phyloP scores from a whole-genome alignment of 306 rosid genomes.

The Aeschynomene evenia region DNA sequence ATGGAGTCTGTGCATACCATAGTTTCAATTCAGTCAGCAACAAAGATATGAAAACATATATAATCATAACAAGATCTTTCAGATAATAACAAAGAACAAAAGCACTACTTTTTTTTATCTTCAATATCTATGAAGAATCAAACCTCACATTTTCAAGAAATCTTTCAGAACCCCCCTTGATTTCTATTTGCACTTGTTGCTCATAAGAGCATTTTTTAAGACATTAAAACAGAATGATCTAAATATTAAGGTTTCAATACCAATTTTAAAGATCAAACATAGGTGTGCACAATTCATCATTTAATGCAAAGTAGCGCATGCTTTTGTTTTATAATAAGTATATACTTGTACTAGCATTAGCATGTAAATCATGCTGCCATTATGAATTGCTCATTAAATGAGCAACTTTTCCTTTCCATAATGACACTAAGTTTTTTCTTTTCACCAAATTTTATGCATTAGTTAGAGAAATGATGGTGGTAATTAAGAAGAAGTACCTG shows the following conservation, averaged over 20 bases:
- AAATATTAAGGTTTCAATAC: background rate
- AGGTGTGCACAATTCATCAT: background rate
- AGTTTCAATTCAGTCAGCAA: slow-evolving; percentile 12
- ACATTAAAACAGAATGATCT: background rate
- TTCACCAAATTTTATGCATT: no score
- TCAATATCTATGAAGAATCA: no score
- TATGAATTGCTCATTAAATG: background rate
- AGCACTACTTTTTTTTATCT: background rate
- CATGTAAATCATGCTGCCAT: background rate
- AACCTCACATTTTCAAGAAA: background rate
- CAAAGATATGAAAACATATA: background rate
- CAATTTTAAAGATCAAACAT: background rate
- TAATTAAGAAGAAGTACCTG: slow-evolving; percentile 47
- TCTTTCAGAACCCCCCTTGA: background rate
- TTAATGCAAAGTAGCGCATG: background rate
- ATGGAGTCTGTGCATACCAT: slow-evolving; percentile 37
- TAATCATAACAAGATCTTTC: background rate
- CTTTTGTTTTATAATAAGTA: no score
- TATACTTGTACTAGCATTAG: no score
- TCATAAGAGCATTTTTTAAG: background rate
- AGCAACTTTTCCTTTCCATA: background rate
- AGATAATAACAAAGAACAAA: background rate
- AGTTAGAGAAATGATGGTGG: background rate
- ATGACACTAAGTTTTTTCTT: background rate
- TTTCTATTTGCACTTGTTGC: background rate